phyloP scores from a whole-genome alignment of 1,284 basidiomycete genomes.

The Austroboletus novae-zelandiae region DNA sequence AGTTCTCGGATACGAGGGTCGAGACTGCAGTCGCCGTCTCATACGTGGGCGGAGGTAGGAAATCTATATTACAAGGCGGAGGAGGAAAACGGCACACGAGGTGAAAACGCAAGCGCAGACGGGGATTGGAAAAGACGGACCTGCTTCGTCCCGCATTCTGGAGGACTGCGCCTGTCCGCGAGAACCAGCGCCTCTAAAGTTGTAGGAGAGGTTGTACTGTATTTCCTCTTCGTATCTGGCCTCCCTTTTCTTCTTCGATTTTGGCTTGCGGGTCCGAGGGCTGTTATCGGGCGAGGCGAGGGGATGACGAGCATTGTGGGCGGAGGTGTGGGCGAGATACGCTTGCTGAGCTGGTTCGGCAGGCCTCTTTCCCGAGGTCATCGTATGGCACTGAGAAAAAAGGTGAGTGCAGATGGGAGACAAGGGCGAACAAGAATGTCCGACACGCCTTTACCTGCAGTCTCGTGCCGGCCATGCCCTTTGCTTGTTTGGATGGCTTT shows the following conservation, averaged over 20 bases:
- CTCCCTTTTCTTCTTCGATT: conserved; percentile 34
- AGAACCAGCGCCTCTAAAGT: conserved; percentile 28
- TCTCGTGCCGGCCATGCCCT: conserved; percentile 35
- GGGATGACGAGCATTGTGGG: conserved; percentile 52
- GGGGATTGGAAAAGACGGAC: conserved; percentile 13
- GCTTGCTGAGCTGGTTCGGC: conserved; percentile 32
- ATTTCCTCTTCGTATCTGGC: conserved; percentile 37
- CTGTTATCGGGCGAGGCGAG: conserved; percentile 52
- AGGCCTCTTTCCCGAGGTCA: conserved; percentile 34
- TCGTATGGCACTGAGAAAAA: conserved; percentile 33
- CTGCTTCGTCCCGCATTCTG: conserved; percentile 27
- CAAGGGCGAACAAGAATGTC: conserved; percentile 34
- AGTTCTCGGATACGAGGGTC: conserved; percentile 30
- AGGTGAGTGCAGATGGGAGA: conserved; percentile 35
- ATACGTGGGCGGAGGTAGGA: conserved; percentile 31
- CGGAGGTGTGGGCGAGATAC: conserved; percentile 55
- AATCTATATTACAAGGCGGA: conserved; percentile 16
- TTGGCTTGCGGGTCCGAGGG: conserved; percentile 49
- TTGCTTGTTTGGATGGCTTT: conserved; percentile 30
- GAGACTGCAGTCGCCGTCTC: conserved; percentile 31
- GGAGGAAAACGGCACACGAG: not conserved
- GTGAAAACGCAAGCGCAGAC: not conserved
- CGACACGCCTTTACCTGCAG: conserved; percentile 37
- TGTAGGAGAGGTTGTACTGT: conserved; percentile 33
- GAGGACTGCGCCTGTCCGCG: conserved; percentile 28